Conservation (phyloP, 2,329 filamentous ascomycete species). For the Onygenales sp. region DNA sequence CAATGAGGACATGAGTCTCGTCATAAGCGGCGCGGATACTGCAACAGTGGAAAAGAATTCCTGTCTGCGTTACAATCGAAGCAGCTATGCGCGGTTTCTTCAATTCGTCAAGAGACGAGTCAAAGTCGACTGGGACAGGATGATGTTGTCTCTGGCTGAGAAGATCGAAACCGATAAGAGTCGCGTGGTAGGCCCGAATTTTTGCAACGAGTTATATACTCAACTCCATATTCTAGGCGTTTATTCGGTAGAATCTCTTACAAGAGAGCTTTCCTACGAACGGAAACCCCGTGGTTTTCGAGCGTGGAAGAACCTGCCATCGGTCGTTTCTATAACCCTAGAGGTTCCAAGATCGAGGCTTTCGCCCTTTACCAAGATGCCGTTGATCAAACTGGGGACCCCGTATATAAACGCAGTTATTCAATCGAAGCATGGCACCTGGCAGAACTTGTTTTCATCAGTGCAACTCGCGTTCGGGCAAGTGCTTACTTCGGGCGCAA, state of each 20-base stretch:
- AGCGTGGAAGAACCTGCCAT: slow-evolving; percentile 13
- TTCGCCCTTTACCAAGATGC: slow-evolving; percentile 6
- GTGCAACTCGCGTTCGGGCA: slow-evolving; percentile 18
- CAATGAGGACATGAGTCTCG: slow-evolving; percentile 23
- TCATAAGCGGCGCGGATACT: slow-evolving; percentile 5
- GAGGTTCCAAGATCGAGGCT: slow-evolving; percentile 10
- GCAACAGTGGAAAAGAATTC: slow-evolving; percentile 2
- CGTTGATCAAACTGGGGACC: slow-evolving; percentile 6
- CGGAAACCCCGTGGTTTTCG: slow-evolving; percentile 2
- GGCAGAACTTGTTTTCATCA: slow-evolving; percentile 14
- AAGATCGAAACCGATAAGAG: slow-evolving; percentile 11
- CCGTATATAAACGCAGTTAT: slow-evolving; percentile 11
- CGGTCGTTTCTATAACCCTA: slow-evolving; percentile 10
- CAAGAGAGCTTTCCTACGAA: not conserved
- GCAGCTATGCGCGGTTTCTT: slow-evolving; percentile 18
- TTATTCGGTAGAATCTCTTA: slow-evolving; percentile 4
- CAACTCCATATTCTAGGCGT: slow-evolving; percentile 18
- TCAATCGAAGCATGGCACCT: slow-evolving; percentile 3
- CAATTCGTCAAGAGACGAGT: slow-evolving; percentile 14
- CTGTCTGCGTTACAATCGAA: slow-evolving; percentile 16
- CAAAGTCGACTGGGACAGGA: slow-evolving; percentile 10
- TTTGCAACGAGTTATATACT: slow-evolving; percentile 20
- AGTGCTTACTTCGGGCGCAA: slow-evolving; percentile 6
- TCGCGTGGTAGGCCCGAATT: slow-evolving; percentile 13
- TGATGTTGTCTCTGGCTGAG: slow-evolving; percentile 6